These are phyloP conservation scores for Physaria fendleri DNA, from an alignment of 345 rosid genomes.

Conservation along the genomic window DNA sequence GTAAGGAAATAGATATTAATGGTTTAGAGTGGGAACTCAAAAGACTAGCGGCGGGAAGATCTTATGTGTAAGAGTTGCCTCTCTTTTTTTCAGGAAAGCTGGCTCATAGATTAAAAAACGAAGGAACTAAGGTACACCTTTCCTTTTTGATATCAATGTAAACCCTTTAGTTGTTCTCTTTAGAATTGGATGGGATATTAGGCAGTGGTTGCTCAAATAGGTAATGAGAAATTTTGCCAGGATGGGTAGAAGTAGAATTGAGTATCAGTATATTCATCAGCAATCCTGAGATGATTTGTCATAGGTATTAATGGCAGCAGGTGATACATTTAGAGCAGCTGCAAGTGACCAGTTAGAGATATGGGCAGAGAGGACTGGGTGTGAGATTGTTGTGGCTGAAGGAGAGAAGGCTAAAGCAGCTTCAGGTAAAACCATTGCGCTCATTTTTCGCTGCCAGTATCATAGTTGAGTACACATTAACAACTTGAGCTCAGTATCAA, in stretches of 20 bases:
- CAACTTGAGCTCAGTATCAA: slow-evolving; percentile 12
- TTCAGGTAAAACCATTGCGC: slow-evolving; percentile 45
- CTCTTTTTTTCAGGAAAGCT: slow-evolving; percentile 71
- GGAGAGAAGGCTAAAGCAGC: slow-evolving; percentile 78
- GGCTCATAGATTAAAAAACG: slow-evolving; percentile 78
- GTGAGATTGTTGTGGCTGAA: slow-evolving; percentile 82
- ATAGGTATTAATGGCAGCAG: slow-evolving; percentile 93
- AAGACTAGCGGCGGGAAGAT: neutral
- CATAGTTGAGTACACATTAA: neutral
- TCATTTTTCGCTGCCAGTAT: neutral
- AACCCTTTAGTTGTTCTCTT: neutral
- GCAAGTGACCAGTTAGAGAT: slow-evolving; percentile 94
- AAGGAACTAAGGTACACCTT: slow-evolving; percentile 69
- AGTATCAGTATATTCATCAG: slow-evolving; percentile 27
- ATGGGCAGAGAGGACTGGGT: slow-evolving; percentile 92
- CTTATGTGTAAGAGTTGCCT: neutral
- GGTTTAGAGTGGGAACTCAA: neutral
- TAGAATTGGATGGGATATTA: neutral
- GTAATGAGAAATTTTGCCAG: neutral
- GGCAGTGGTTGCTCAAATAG: neutral
- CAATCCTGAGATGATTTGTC: slow-evolving; percentile 29
- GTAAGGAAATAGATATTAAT: slow-evolving; percentile 33
- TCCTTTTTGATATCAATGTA: neutral
- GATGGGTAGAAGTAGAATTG: neutral
- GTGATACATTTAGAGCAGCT: slow-evolving; percentile 98